Conservation (phyloP, 129 eudicot species). For the Chrysanthemum seticuspe region DNA sequence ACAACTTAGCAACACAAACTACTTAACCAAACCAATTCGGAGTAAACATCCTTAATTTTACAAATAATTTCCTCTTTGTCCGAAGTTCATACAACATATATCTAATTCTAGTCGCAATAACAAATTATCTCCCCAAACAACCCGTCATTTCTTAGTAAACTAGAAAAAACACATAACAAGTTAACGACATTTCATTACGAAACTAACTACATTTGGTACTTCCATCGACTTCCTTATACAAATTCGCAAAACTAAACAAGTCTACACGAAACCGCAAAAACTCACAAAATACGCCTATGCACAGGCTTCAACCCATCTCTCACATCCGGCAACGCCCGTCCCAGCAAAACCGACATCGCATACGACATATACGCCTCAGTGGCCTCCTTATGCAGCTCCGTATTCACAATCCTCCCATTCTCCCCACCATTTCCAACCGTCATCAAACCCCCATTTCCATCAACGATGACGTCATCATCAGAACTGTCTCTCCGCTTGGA, state of each 20-base stretch:
- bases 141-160: too few relatives aligned
- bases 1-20: neutral
- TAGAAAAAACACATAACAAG: too few relatives aligned
- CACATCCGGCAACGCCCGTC: constrained; percentile 91
- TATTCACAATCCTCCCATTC: constrained; percentile 45
- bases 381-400: constrained; percentile 93
- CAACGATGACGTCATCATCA: constrained; percentile 26
- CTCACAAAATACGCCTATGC: constrained; percentile 87
- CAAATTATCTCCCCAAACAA: too few relatives aligned
- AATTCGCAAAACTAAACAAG: too few relatives aligned
- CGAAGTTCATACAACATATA: too few relatives aligned
- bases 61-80: neutral
- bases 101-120: too few relatives aligned
- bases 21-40: neutral
- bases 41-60: neutral
- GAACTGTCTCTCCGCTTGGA: constrained; percentile 36
- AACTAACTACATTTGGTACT: too few relatives aligned
- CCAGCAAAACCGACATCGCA: constrained; percentile 92
- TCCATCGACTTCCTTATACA: too few relatives aligned
- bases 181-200: too few relatives aligned
- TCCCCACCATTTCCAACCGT: constrained; percentile 28
- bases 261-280: neutral
- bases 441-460: constrained; percentile 38
- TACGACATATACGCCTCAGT: constrained; percentile 93
- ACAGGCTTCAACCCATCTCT: constrained; percentile 98